Conservation (phyloP, 176 grass and related monocot species). For the Carex myosuroides region DNA sequence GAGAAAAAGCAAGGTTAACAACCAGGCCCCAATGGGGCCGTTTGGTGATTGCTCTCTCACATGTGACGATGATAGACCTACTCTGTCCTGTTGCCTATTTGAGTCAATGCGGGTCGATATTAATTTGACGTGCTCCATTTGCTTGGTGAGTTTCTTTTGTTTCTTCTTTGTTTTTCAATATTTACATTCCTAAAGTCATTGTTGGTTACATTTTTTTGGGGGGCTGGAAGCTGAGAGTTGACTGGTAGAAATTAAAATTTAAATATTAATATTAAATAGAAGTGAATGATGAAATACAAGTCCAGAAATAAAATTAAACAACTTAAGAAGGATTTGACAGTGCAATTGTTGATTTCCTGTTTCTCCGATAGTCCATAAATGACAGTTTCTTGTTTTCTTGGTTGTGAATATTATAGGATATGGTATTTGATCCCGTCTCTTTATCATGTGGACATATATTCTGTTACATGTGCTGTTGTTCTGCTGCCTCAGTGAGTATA, state of each 20-base stretch:
- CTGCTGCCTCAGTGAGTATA: constrained; percentile 64
- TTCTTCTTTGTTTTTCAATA: not conserved
- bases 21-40: constrained; percentile 39
- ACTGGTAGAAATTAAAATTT: not conserved
- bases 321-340: not conserved
- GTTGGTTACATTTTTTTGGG: not conserved
- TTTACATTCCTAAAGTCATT: not conserved
- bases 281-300: not conserved
- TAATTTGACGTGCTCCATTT: constrained; percentile 80
- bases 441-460: constrained; percentile 86
- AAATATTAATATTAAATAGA: not conserved
- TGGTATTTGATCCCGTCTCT: constrained; percentile 60
- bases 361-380: not conserved
- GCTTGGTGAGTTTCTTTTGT: constrained; percentile 51
- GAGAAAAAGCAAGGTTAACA: constrained; percentile 40
- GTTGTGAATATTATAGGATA: constrained; percentile 39
- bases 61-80: constrained; percentile 62
- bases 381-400: not conserved
- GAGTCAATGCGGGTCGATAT: constrained; percentile 70
- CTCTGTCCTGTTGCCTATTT: constrained; percentile 58
- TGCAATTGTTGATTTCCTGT: not conserved
- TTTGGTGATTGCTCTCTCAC: constrained; percentile 60
- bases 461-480: constrained; percentile 77
- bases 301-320: not conserved
- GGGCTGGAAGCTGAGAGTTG: not conserved